These are phyloP conservation scores for Pholiota adiposa DNA, from an alignment of 1,284 basidiomycete genomes.

Conservation along the genomic window DNA sequence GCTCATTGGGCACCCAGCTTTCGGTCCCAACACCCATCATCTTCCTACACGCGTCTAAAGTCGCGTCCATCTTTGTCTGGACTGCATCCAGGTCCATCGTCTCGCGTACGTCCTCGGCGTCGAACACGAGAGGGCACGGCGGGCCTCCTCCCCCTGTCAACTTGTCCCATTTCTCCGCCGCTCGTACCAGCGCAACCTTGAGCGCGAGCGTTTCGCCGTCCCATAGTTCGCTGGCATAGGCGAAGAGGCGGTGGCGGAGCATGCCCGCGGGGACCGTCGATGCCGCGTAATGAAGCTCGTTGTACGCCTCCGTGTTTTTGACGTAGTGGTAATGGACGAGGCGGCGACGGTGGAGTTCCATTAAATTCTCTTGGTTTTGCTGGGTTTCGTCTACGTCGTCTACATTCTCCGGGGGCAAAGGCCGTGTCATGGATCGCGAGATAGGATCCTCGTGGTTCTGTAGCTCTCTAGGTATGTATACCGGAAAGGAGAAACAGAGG, in stretches of 20 bases:
- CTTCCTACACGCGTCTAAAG: slow-evolving; percentile 34
- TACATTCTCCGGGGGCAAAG: slow-evolving; percentile 47
- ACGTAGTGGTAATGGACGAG: slow-evolving; percentile 53
- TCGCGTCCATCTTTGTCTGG: slow-evolving; percentile 35
- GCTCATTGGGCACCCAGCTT: slow-evolving; percentile 43
- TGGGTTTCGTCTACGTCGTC: slow-evolving; percentile 43
- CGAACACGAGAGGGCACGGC: slow-evolving; percentile 52
- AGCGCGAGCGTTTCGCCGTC: slow-evolving; percentile 48
- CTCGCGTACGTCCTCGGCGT: slow-evolving; percentile 45
- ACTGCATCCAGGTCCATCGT: slow-evolving; percentile 39
- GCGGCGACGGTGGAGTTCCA: slow-evolving; percentile 41
- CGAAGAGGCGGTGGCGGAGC: slow-evolving; percentile 44
- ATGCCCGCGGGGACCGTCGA: slow-evolving; percentile 38
- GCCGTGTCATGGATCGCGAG: slow-evolving; percentile 38
- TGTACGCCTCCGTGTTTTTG: slow-evolving; percentile 45
- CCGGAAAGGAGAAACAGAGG: slow-evolving; percentile 20
- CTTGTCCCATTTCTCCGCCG: slow-evolving; percentile 41
- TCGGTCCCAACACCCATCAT: slow-evolving; percentile 41
- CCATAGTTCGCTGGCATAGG: slow-evolving; percentile 44
- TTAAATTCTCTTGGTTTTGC: slow-evolving; percentile 33
- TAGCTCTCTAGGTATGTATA: slow-evolving; percentile 41
- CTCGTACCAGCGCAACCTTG: slow-evolving; percentile 44
- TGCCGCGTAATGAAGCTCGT: slow-evolving; percentile 43
- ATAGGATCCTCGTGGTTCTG: slow-evolving; percentile 49
- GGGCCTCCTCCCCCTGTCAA: slow-evolving; percentile 40